Evolutionary conservation across 345 rosid species (phyloP).

Genomic region (Toxicodendron radicans): DNA sequence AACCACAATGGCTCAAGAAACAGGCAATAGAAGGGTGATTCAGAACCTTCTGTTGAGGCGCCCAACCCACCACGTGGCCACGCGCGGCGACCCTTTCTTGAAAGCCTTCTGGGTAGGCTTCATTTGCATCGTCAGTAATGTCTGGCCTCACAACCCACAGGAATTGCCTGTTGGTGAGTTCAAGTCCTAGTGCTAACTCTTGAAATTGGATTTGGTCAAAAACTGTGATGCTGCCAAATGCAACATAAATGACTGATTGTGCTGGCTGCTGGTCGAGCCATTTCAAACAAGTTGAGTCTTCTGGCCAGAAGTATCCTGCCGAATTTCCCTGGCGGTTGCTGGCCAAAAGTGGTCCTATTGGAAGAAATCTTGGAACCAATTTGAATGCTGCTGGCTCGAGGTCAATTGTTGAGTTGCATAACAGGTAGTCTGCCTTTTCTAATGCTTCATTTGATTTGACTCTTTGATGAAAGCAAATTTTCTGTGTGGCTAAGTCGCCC

Average conservation of each 20-base stretch:
- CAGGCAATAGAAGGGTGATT: slow-evolving; percentile 32
- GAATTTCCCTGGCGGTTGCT: neutral
- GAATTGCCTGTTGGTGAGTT: slow-evolving; percentile 15
- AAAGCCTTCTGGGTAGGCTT: neutral
- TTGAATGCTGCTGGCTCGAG: neutral
- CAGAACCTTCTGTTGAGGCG: slow-evolving; percentile 37
- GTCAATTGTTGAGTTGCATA: slow-evolving; percentile 21
- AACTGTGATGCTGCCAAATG: neutral
- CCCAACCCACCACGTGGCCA: slow-evolving; percentile 33
- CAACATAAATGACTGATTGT: neutral
- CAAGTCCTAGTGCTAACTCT: neutral
- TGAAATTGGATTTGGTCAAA: neutral
- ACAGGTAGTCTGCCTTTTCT: neutral
- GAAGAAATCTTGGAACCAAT: neutral
- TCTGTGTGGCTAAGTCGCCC: neutral
- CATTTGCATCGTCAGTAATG: neutral
- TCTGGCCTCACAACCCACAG: slow-evolving; percentile 3
- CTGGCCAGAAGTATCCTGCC: neutral
- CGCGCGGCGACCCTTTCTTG: neutral
- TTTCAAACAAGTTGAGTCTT: neutral
- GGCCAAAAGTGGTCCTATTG: neutral
- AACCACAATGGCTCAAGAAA: slow-evolving; percentile 56
- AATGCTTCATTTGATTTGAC: too few relatives aligned
- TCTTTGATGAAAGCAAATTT: too few relatives aligned
- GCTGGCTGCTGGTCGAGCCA: neutral